A percentile compares a stretch with the other conserved stretches of the same genome.
Evolutionary conservation across 164 flowering plant species (phyloP).

Genomic region (Vitis riparia): DNA sequence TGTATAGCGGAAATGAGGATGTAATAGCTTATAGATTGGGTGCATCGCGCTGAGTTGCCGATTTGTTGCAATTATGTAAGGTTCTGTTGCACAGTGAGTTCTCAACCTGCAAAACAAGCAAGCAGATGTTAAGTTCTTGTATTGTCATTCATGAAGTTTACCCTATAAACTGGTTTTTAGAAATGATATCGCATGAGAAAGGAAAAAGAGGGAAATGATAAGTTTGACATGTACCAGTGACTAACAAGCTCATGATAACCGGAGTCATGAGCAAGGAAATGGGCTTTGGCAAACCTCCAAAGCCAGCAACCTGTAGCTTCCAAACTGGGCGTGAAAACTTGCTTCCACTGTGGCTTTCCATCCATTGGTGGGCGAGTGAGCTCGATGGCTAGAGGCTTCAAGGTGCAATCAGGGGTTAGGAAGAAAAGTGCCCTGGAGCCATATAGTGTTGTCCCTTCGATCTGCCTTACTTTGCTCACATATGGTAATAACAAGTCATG

Average conservation of each 20-base stretch:
- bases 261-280: background rate
- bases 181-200: too few relatives aligned
- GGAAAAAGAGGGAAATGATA: too few relatives aligned
- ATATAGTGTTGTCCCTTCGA: background rate
- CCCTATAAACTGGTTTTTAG: too few relatives aligned
- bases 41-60: constrained; percentile 30
- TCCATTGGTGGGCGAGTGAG: background rate
- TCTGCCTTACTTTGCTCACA: too few relatives aligned
- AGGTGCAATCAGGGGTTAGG: too few relatives aligned
- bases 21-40: constrained; percentile 25
- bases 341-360: background rate
- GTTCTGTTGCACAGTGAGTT: too few relatives aligned
- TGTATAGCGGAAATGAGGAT: constrained; percentile 29
- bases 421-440: background rate
- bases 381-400: too few relatives aligned
- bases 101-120: too few relatives aligned
- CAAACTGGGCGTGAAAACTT: background rate
- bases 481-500: background rate
- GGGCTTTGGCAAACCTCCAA: background rate
- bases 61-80: background rate
- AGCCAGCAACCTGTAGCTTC: background rate
- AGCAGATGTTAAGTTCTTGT: too few relatives aligned
- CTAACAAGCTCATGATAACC: background rate
- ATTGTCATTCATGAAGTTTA: too few relatives aligned
- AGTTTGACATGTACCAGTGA: background rate